Evolutionary conservation across 2,329 filamentous ascomycete species (phyloP).

Genomic region (Fusarium nygamai): DNA sequence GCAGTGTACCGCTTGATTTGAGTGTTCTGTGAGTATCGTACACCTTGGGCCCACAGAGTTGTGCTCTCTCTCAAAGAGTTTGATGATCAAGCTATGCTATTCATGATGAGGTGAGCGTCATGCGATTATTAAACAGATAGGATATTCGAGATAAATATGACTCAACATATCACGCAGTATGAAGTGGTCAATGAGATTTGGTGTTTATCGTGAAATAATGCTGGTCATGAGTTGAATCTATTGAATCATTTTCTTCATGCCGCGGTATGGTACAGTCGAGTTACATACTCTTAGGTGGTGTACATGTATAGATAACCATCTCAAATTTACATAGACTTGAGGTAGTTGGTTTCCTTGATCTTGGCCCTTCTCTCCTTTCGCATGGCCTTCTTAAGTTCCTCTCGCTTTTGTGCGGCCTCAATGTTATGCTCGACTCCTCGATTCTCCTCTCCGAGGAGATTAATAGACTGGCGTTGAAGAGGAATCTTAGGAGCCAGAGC

Average conservation of each 20-base stretch:
- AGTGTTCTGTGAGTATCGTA: constrained; percentile 57
- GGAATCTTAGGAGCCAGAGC: constrained; percentile 75
- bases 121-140: constrained; percentile 28
- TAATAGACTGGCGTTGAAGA: constrained; percentile 79
- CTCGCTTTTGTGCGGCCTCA: constrained; percentile 61
- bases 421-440: constrained; percentile 57
- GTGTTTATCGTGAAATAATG: background rate
- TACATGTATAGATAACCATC: constrained; percentile 36
- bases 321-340: constrained; percentile 75
- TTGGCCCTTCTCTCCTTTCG: constrained; percentile 76
- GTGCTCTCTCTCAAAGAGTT: constrained; percentile 3
- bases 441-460: constrained; percentile 67
- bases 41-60: constrained; percentile 19
- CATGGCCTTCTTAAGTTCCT: constrained; percentile 75
- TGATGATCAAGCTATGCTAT: background rate
- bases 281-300: constrained; percentile 37
- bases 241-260: constrained; percentile 17
- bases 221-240: background rate
- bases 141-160: constrained; percentile 17
- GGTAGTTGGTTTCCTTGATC: constrained; percentile 89
- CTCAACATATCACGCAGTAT: background rate
- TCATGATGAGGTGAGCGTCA: constrained; percentile 30
- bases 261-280: constrained; percentile 43
- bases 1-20: constrained; percentile 91
- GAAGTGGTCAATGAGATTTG: background rate